phyloP scores from a whole-genome alignment of 2,329 filamentous ascomycete species.

The Phyllosticta citrichinensis region DNA sequence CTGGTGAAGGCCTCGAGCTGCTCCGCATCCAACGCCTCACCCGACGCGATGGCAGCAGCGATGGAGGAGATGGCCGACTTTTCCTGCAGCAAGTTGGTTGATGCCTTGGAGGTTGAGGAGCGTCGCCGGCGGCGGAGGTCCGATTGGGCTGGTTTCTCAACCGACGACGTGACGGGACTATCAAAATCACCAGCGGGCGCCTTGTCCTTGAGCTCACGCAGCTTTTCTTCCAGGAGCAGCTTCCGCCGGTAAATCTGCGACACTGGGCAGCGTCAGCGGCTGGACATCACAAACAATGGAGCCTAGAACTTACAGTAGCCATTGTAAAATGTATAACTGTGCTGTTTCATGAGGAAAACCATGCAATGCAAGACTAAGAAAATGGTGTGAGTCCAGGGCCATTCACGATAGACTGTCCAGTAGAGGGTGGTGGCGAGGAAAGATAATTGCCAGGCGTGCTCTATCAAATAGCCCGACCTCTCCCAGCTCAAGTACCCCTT shows the following conservation, averaged over 20 bases:
- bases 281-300: not conserved
- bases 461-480: constrained; percentile 59
- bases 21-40: constrained; percentile 48
- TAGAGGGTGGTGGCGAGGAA: constrained; percentile 55
- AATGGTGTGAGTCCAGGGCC: constrained; percentile 76
- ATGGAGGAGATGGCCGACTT: constrained; percentile 51
- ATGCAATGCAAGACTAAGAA: constrained; percentile 67
- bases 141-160: constrained; percentile 6
- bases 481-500: constrained; percentile 58
- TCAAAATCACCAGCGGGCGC: constrained; percentile 24
- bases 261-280: constrained; percentile 22
- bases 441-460: constrained; percentile 61
- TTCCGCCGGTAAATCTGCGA: constrained; percentile 48
- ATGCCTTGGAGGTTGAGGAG: constrained; percentile 26
- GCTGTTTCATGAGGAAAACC: constrained; percentile 76
- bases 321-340: constrained; percentile 71
- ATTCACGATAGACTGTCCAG: constrained; percentile 60
- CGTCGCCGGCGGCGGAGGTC: constrained; percentile 19
- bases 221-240: constrained; percentile 34
- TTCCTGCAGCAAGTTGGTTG: constrained; percentile 35
- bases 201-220: constrained; percentile 49
- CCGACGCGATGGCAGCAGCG: constrained; percentile 51
- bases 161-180: constrained; percentile 1
- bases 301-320: constrained; percentile 43
- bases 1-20: constrained; percentile 55